Conservation (phyloP, 2,329 filamentous ascomycete genomes). For the Dactylellina haptotyla region DNA sequence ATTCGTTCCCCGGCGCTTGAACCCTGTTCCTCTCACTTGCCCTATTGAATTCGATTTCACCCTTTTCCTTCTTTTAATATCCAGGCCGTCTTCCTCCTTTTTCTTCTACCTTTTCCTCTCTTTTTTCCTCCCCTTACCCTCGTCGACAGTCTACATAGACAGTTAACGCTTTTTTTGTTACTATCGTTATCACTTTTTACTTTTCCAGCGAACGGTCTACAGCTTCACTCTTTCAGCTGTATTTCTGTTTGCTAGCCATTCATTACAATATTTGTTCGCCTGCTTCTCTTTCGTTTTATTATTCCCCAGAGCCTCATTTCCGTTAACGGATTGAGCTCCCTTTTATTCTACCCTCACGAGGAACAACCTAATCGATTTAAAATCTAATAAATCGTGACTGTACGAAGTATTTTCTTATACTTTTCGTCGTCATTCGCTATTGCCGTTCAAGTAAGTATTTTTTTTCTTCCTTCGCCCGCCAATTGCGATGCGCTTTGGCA, state of each 20-base stretch:
- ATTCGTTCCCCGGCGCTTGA: slow-evolving; percentile 54
- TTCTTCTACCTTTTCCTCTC: slow-evolving; percentile 58
- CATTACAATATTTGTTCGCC: slow-evolving; percentile 57
- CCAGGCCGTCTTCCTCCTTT: slow-evolving; percentile 58
- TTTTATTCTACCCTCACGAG: slow-evolving; percentile 9
- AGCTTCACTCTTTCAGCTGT: slow-evolving; percentile 59
- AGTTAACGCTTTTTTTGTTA: slow-evolving; percentile 55
- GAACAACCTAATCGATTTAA: slow-evolving; percentile 37
- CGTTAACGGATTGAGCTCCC: not conserved
- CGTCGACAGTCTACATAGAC: slow-evolving; percentile 55
- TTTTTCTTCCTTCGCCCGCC: not conserved
- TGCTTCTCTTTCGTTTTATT: slow-evolving; percentile 17
- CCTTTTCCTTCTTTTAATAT: slow-evolving; percentile 57
- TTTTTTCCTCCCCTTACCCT: slow-evolving; percentile 53
- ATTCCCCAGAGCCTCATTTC: slow-evolving; percentile 12
- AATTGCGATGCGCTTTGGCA: slow-evolving; percentile 27
- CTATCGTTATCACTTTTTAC: slow-evolving; percentile 58
- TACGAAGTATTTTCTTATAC: slow-evolving; percentile 50
- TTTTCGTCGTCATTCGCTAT: slow-evolving; percentile 45
- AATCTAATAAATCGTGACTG: slow-evolving; percentile 51
- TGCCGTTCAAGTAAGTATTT: slow-evolving; percentile 44
- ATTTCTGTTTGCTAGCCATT: slow-evolving; percentile 59
- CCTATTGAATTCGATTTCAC: too few species aligned
- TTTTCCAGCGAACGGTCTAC: slow-evolving; percentile 56
- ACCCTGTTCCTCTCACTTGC: slow-evolving; percentile 53